Conservation (phyloP, 768 basidiomycete genomes). For the Postia placenta region DNA sequence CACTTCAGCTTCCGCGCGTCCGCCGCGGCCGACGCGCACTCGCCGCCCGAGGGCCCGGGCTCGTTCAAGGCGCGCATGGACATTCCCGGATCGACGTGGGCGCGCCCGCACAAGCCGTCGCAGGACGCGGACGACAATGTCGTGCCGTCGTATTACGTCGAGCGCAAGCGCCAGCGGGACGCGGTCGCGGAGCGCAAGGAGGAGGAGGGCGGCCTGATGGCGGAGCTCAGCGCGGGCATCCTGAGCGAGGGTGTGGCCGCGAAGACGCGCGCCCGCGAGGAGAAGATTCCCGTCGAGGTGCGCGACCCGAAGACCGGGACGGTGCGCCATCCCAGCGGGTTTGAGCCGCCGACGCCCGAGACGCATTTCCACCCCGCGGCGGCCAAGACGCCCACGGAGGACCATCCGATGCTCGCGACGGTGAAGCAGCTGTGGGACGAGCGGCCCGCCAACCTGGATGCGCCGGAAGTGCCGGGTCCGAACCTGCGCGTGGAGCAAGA, state of each 20-base stretch:
- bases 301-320: slow-evolving; percentile 28
- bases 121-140: slow-evolving; percentile 24
- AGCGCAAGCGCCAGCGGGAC: slow-evolving; percentile 21
- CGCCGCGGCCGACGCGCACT: background rate
- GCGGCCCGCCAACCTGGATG: slow-evolving; percentile 3
- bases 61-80: slow-evolving; percentile 13
- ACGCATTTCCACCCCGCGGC: slow-evolving; percentile 27
- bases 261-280: slow-evolving; percentile 18
- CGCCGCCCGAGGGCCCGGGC: slow-evolving; percentile 4
- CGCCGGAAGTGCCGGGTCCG: background rate
- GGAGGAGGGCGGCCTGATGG: slow-evolving; percentile 22
- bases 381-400: slow-evolving; percentile 14
- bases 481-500: slow-evolving; percentile 9
- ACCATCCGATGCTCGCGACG: slow-evolving; percentile 15
- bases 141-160: slow-evolving; percentile 23
- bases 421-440: slow-evolving; percentile 23
- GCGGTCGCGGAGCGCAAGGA: slow-evolving; percentile 23
- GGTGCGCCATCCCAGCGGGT: slow-evolving; percentile 36
- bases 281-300: slow-evolving; percentile 40
- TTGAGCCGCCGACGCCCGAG: slow-evolving; percentile 36
- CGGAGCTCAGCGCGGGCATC: slow-evolving; percentile 23
- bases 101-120: slow-evolving; percentile 18
- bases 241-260: slow-evolving; percentile 24
- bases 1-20: slow-evolving; percentile 8
- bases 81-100: slow-evolving; percentile 18